A percentile compares a stretch with the other conserved stretches of the same genome.
phyloP scores from a whole-genome alignment of 2,329 filamentous ascomycete genomes.

The Decorospora gaudefroyi region DNA sequence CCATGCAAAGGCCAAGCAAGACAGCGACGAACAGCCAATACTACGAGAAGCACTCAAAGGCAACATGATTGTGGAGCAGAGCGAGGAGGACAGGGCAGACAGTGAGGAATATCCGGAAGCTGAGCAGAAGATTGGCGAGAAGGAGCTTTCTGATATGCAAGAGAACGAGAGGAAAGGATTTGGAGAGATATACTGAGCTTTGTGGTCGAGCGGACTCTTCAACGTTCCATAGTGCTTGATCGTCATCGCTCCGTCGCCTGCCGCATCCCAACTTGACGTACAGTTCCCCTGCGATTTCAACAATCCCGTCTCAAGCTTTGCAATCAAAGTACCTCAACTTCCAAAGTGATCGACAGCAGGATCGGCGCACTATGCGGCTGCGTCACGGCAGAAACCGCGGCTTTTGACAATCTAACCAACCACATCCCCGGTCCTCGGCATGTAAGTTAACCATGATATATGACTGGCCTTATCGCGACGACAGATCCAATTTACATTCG shows the following conservation, averaged over 20 bases:
- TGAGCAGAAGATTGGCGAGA: slow-evolving; percentile 24
- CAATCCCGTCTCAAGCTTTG: too few species aligned
- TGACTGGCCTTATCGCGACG: slow-evolving; percentile 1
- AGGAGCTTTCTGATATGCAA: slow-evolving; percentile 40
- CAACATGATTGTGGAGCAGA: slow-evolving; percentile 41
- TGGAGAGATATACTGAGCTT: slow-evolving; percentile 39
- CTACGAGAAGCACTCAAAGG: slow-evolving; percentile 42
- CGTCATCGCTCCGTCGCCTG: too few species aligned
- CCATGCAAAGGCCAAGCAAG: slow-evolving; percentile 3
- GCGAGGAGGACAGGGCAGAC: slow-evolving; percentile 27
- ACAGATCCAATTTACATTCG: too few species aligned
- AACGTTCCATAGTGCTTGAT: too few species aligned
- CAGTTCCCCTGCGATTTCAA: too few species aligned
- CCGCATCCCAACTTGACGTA: too few species aligned
- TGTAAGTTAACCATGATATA: not conserved
- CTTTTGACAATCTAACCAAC: slow-evolving; percentile 7
- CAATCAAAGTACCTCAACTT: too few species aligned
- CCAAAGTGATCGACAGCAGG: not conserved
- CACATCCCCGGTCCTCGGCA: not conserved
- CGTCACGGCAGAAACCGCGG: slow-evolving; percentile 3
- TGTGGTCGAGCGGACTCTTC: too few species aligned
- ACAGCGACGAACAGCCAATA: slow-evolving; percentile 28
- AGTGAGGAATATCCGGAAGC: slow-evolving; percentile 19
- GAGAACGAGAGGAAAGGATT: slow-evolving; percentile 38
- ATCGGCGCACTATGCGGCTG: slow-evolving; percentile 3